Base-by-base conservation (phyloP, 305 asterid genomes). In the Petunia hybrid region DNA sequence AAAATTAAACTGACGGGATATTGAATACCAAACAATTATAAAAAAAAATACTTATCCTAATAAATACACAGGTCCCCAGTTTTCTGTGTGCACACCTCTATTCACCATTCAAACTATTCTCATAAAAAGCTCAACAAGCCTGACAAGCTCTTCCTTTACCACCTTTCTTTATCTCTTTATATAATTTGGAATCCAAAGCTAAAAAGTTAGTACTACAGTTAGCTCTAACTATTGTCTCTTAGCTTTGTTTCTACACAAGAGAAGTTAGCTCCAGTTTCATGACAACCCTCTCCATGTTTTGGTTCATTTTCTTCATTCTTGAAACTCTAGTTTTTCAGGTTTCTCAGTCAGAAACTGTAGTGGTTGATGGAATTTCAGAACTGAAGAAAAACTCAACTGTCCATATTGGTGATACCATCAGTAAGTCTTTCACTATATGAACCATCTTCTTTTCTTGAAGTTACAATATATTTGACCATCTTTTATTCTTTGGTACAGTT, bases 321-420 rank as follows among this genome's bases (percentile, higher is more conserved):
- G 48, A 66, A 31, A 75, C 76, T 78, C 41, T 84, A 35, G 82
- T 65, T 9, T 83, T 84, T 75, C 88, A 87, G 43, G 5, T 79
- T 63, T 86, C 87, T 67, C 65, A 83, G 42, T 85, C 89, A 80
- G 89, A 95, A 76, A 85, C 94, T 38, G 77, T 89, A 0, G 87
- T 88, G 38, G 91, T 94, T 38, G 94, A 93, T 91, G 97, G 98
- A 56, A 91, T 87, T 84, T 87, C 92, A 80, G 68, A 85, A 43
- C 89, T 97, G 97, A 22, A 22, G 62, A 89, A 86, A 76, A 89
- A 94, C 39, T 93, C 97, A 67, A 85, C 82, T 69, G 86, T 91
- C 81, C 94, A 90, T 68, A 85, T 92, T n/a, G 97, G 97, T 55
- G 97, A 92, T 71, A 81, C 92, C 84, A 95, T 94, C 87, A 85